phyloP scores from a whole-genome alignment of 306 rosid genomes.

The Elaeagnus macrophylla region DNA sequence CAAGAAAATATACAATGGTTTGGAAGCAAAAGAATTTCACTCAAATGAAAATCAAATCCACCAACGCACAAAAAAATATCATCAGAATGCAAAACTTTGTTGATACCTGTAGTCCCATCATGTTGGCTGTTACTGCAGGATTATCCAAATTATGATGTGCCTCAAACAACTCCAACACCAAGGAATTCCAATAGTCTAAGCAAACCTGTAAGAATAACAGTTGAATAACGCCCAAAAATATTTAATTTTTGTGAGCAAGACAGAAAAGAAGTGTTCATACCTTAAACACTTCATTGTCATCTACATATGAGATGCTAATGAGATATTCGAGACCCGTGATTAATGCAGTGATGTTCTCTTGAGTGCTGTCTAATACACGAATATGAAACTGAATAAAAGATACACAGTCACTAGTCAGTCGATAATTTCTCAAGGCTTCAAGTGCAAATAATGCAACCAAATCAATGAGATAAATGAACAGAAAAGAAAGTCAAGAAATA shows the following conservation, averaged over 20 bases:
- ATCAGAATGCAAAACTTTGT: too few species aligned
- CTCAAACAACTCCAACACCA: conserved; percentile 72
- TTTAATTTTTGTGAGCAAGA: too few species aligned
- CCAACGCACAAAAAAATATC: too few species aligned
- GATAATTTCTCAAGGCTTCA: too few species aligned
- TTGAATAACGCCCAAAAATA: conserved; percentile 3
- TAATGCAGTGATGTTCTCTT: conserved; percentile 63
- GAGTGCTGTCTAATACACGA: conserved; percentile 64
- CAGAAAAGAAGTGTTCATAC: conserved; percentile 15
- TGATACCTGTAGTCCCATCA: conserved; percentile 61
- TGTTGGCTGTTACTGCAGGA: conserved; percentile 42
- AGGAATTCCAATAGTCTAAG: conserved; percentile 92
- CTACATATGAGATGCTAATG: conserved; percentile 84
- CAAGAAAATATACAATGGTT: too few species aligned
- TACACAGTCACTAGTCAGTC: too few species aligned
- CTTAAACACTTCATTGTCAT: conserved; percentile 95
- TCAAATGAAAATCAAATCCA: too few species aligned
- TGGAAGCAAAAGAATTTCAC: too few species aligned
- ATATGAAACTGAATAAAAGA: conserved; percentile 57
- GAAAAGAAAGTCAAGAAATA: too few species aligned
- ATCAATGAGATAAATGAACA: too few species aligned
- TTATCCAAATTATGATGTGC: conserved; percentile 39
- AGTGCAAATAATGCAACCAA: too few species aligned
- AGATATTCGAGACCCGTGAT: conserved; percentile 92
- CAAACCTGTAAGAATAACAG: conserved; percentile 55